These are phyloP conservation scores for Coccomyxa subellipsoidea DNA, from an alignment of 163 green algal species.

Conservation along the genomic window DNA sequence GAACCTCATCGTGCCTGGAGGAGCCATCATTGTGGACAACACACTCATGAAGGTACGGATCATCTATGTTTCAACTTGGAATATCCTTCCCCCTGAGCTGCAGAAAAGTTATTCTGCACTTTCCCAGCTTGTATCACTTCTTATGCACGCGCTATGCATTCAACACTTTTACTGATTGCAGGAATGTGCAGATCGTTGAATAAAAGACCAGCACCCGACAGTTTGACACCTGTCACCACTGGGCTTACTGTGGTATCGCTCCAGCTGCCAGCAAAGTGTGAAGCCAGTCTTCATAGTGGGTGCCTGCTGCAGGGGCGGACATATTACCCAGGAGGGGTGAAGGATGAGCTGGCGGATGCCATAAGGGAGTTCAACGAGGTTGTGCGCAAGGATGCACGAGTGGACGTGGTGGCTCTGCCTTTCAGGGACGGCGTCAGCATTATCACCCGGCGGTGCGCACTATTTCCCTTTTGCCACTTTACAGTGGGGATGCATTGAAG, in stretches of 20 bases:
- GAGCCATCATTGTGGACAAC: slow-evolving; percentile 57
- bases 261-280: too few relatives aligned
- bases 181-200: too few relatives aligned
- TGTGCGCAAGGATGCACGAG: slow-evolving; percentile 29
- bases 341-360: slow-evolving; percentile 37
- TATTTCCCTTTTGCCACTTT: background rate
- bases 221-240: too few relatives aligned
- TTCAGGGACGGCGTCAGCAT: slow-evolving; percentile 50
- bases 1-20: slow-evolving; percentile 40
- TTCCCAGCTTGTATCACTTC: background rate
- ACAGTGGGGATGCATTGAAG: too few relatives aligned
- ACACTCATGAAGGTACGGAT: slow-evolving; percentile 41
- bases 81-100: too few relatives aligned
- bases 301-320: slow-evolving; percentile 36
- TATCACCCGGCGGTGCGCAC: slow-evolving; percentile 27
- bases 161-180: too few relatives aligned
- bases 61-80: too few relatives aligned
- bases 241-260: too few relatives aligned
- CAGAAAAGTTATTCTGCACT: too few relatives aligned
- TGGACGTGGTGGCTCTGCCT: slow-evolving; percentile 41
- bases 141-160: background rate
- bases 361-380: slow-evolving; percentile 53
- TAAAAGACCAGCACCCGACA: too few relatives aligned
- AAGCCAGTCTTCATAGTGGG: too few relatives aligned
- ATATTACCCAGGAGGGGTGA: slow-evolving; percentile 29